These are phyloP conservation scores for Plasmodium ovale DNA, from an alignment of 169 alveolate genomes.

Conservation along the genomic window DNA sequence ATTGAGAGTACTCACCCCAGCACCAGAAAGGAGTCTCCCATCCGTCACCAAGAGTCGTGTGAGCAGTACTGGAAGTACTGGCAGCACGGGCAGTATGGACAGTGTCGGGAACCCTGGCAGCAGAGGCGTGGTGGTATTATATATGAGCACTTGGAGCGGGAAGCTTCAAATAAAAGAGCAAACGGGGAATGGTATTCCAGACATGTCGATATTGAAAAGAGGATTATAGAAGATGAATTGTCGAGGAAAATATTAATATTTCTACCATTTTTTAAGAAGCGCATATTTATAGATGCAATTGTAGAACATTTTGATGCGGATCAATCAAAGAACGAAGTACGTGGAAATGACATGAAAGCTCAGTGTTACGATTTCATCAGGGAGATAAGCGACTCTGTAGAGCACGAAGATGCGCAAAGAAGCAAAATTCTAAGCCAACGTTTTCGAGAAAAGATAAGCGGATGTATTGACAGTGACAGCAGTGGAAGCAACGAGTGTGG, in stretches of 20 bases:
- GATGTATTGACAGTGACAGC: too few species aligned
- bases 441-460: constrained; percentile 26
- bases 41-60: too few species aligned
- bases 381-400: constrained; percentile 3
- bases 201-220: constrained; percentile 1
- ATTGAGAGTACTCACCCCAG: neutral
- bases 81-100: too few species aligned
- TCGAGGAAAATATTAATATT: constrained; percentile 5
- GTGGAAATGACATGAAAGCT: neutral
- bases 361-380: constrained; percentile 22
- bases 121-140: neutral
- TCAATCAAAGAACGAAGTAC: neutral
- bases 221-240: neutral
- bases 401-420: neutral
- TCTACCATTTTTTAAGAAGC: constrained; percentile 38
- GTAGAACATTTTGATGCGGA: constrained; percentile 8
- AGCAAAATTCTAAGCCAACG: constrained; percentile 8
- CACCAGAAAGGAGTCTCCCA: neutral
- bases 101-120: too few species aligned
- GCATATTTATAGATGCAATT: constrained; percentile 49
- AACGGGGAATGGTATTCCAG: neutral
- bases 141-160: too few species aligned
- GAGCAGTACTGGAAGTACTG: too few species aligned
- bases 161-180: neutral
- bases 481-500: constrained; percentile 9